Evolutionary conservation across 2,329 filamentous ascomycete genomes (phyloP).

Genomic region (Alternaria sp.): DNA sequence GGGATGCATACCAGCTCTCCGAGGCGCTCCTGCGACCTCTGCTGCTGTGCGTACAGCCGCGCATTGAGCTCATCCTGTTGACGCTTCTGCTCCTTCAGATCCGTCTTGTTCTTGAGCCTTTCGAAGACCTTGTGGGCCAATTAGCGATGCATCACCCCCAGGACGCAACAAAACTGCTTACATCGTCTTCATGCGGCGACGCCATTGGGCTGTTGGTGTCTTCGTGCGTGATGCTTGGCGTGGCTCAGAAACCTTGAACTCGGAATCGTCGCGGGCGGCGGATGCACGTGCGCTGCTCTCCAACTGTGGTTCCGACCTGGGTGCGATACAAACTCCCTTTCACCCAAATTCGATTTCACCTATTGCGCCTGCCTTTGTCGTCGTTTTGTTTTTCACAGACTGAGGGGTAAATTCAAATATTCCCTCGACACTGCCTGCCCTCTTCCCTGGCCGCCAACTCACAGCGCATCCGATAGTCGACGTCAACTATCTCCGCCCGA

Average conservation of each 20-base stretch:
- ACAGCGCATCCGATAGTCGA: slow-evolving; percentile 8
- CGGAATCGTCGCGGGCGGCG: slow-evolving; percentile 16
- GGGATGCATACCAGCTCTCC: slow-evolving; percentile 68
- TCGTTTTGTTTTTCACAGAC: neutral
- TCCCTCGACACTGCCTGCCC: neutral
- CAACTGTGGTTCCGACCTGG: slow-evolving; percentile 4
- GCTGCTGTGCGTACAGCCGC: slow-evolving; percentile 65
- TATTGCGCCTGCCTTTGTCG: neutral
- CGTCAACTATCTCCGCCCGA: slow-evolving; percentile 5
- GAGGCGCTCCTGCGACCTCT: slow-evolving; percentile 70
- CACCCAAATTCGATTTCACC: neutral
- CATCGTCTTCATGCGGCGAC: slow-evolving; percentile 58
- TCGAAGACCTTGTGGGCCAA: slow-evolving; percentile 63
- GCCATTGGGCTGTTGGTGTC: slow-evolving; percentile 52
- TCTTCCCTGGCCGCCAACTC: slow-evolving; percentile 12
- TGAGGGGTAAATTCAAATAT: neutral
- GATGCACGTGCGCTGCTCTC: slow-evolving; percentile 26
- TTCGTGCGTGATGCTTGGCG: slow-evolving; percentile 39
- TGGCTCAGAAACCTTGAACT: slow-evolving; percentile 27
- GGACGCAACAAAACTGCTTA: slow-evolving; percentile 32
- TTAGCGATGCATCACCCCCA: slow-evolving; percentile 17
- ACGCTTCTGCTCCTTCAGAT: slow-evolving; percentile 67
- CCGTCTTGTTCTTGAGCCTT: slow-evolving; percentile 65
- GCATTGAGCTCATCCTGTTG: slow-evolving; percentile 69
- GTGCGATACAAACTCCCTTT: neutral